Percentiles rank a stretch among this genome's conserved stretches.
Evolutionary conservation across 306 rosid genomes (phyloP).

Genomic region (Carpinus fangiana): DNA sequence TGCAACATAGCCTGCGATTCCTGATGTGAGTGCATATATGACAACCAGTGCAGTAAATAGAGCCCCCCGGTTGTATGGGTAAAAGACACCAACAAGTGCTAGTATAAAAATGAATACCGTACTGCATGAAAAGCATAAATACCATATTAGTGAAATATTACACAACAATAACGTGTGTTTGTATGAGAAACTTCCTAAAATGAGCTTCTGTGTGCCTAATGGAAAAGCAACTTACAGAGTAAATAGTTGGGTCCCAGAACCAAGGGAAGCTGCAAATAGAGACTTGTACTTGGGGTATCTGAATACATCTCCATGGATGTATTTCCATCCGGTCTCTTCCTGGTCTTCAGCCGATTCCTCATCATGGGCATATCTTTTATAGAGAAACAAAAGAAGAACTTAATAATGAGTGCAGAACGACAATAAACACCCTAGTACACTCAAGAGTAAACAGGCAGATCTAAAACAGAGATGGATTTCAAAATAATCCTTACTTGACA

Average conservation of each 20-base stretch:
- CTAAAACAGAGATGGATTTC: not conserved
- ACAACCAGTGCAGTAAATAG: conserved; percentile 84
- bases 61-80: conserved; percentile 95
- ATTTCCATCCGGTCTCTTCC: conserved; percentile 63
- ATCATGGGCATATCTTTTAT: conserved; percentile 50
- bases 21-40: conserved; percentile 93
- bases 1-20: conserved; percentile 86
- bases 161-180: not conserved
- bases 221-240: conserved; percentile 38
- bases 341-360: conserved; percentile 58
- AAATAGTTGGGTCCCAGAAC: conserved; percentile 56
- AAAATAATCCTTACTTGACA: conserved; percentile 63
- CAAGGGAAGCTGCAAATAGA: conserved; percentile 50
- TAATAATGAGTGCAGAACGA: not conserved
- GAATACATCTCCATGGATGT: conserved; percentile 58
- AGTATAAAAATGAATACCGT: conserved; percentile 73
- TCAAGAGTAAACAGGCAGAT: conserved; percentile 15
- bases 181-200: not conserved
- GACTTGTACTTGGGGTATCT: conserved; percentile 48
- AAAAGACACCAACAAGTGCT: conserved; percentile 91
- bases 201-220: not conserved
- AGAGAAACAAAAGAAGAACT: not conserved
- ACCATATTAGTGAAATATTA: not conserved
- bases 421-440: not conserved
- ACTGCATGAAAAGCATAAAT: conserved; percentile 45